These are phyloP conservation scores for Neofusicoccum kwambonambiense DNA, from an alignment of 2,329 filamentous ascomycete genomes.

Conservation along the genomic window DNA sequence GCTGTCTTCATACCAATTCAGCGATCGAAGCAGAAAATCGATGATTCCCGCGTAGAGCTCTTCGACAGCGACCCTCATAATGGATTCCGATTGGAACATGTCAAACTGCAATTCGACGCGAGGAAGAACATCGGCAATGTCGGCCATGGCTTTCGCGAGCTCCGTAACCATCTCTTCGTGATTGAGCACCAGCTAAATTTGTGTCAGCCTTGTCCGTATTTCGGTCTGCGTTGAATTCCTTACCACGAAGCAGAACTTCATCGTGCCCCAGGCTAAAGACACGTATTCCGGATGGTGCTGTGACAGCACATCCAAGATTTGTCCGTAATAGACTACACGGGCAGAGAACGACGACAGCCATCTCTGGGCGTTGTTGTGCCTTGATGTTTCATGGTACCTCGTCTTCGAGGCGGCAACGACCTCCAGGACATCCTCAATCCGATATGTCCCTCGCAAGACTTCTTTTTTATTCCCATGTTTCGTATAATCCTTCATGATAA, in stretches of 20 bases:
- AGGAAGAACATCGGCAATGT: slow-evolving; percentile 19
- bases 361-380: no score
- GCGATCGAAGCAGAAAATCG: slow-evolving; percentile 12
- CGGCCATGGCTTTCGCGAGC: slow-evolving; percentile 18
- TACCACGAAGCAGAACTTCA: slow-evolving; percentile 29
- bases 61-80: slow-evolving; percentile 13
- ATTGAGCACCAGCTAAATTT: slow-evolving; percentile 17
- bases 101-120: background rate
- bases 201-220: no score
- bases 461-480: no score
- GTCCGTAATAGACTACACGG: slow-evolving; percentile 21
- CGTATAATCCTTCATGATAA: no score
- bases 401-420: no score
- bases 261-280: slow-evolving; percentile 30
- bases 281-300: slow-evolving; percentile 34
- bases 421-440: no score
- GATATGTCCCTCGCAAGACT: no score
- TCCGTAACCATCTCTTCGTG: slow-evolving; percentile 15
- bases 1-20: slow-evolving; percentile 20
- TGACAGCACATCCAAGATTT: slow-evolving; percentile 26
- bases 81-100: slow-evolving; percentile 16
- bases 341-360: no score
- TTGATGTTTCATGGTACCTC: no score
- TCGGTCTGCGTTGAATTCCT: background rate
- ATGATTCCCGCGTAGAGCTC: slow-evolving; percentile 20